A percentile compares a stretch with the other conserved stretches of the same genome.
Evolutionary conservation across 257 asterid genomes (phyloP).

Genomic region (Solanum neorickii): DNA sequence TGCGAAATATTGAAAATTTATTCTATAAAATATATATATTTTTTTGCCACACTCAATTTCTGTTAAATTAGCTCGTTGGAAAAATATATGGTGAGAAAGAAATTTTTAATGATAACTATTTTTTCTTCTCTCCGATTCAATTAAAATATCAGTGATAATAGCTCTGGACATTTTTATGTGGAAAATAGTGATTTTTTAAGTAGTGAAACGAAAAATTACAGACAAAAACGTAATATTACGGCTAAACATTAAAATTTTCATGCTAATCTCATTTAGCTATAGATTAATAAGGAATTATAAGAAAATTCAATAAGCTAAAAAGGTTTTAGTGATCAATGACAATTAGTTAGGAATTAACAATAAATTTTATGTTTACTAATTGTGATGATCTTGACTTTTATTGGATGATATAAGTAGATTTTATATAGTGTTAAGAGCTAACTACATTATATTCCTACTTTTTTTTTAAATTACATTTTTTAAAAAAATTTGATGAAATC

Average conservation of each 20-base stretch:
- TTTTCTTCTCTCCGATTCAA: not conserved
- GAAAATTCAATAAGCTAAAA: not conserved
- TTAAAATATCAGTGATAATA: no score
- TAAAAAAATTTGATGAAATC: no score
- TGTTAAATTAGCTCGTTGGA: rapidly evolving
- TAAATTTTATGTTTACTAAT: not conserved
- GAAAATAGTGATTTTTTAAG: not conserved
- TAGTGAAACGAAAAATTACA: not conserved
- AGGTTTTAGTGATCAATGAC: not conserved
- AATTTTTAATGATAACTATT: no score
- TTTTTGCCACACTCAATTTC: no score
- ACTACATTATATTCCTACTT: no score
- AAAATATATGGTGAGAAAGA: not conserved
- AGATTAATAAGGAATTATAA: not conserved
- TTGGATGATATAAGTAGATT: not conserved
- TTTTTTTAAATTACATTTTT: no score
- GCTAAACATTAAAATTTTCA: not conserved
- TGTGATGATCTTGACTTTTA: not conserved
- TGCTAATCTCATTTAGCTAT: not conserved
- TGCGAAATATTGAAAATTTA: not conserved
- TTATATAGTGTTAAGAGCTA: no score
- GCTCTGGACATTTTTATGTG: not conserved
- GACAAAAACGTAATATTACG: not conserved
- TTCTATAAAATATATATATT: no score
- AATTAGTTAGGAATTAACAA: not conserved